Evolutionary conservation across 495 filamentous ascomycete genomes (phyloP).

Genomic region (Talaromyces stipitatus): DNA sequence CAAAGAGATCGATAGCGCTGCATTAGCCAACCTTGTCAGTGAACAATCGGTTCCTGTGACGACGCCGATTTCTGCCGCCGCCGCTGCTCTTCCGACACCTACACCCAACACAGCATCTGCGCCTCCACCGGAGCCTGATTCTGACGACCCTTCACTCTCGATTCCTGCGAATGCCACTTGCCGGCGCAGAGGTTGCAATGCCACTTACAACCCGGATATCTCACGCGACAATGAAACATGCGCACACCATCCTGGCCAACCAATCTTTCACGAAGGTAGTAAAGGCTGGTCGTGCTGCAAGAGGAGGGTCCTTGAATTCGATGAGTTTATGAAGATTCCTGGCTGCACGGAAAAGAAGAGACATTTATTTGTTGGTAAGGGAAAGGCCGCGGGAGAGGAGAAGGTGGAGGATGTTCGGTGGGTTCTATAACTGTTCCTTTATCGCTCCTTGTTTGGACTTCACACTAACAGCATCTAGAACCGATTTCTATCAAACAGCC

Average conservation of each 20-base stretch:
- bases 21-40: slow-evolving; percentile 11
- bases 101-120: slow-evolving; percentile 52
- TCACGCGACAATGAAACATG: slow-evolving; percentile 69
- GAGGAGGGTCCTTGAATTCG: slow-evolving; percentile 88
- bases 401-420: slow-evolving; percentile 65
- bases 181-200: slow-evolving; percentile 66
- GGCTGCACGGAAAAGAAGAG: slow-evolving; percentile 75
- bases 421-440: slow-evolving; percentile 12
- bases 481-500: slow-evolving; percentile 93
- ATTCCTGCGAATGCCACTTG: slow-evolving; percentile 69
- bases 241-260: slow-evolving; percentile 74
- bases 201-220: slow-evolving; percentile 49
- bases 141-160: slow-evolving; percentile 67
- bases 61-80: slow-evolving; percentile 38
- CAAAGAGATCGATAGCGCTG: slow-evolving; percentile 21
- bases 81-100: slow-evolving; percentile 45
- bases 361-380: slow-evolving; percentile 83
- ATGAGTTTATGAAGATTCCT: slow-evolving; percentile 92
- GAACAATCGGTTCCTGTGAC: slow-evolving; percentile 23
- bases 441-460: neutral
- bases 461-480: slow-evolving; percentile 33
- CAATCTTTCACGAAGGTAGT: slow-evolving; percentile 94
- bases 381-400: slow-evolving; percentile 50
- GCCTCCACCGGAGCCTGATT: slow-evolving; percentile 70
- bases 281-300: slow-evolving; percentile 99